These are phyloP conservation scores for Penicillium cosmopolitanum DNA, from an alignment of 495 filamentous ascomycete species.

Conservation along the genomic window DNA sequence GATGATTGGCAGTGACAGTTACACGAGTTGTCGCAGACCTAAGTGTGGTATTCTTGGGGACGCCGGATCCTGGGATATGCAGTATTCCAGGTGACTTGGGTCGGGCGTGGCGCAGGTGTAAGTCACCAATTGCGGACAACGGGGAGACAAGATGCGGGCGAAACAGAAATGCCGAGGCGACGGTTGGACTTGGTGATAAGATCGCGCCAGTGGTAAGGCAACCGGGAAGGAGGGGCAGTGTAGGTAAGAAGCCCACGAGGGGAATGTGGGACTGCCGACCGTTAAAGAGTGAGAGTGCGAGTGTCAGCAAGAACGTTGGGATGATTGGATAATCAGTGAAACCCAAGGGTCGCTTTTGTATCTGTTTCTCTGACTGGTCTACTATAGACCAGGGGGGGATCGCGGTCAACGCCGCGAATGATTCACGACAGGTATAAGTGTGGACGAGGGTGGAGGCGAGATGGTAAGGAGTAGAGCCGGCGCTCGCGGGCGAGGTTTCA, in stretches of 20 bases:
- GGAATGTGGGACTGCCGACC: slow-evolving; percentile 5
- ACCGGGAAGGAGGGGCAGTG: slow-evolving; percentile 8
- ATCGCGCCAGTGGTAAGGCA: slow-evolving; percentile 8
- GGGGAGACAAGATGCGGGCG: slow-evolving; percentile 14
- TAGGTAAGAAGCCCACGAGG: slow-evolving; percentile 6
- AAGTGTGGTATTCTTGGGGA: slow-evolving; percentile 7
- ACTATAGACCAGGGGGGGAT: background rate
- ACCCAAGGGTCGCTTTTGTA: background rate
- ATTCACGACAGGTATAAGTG: background rate
- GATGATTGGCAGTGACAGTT: slow-evolving; percentile 18
- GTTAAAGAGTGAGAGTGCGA: background rate
- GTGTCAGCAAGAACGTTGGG: background rate
- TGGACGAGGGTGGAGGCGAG: background rate
- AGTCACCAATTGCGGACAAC: slow-evolving; percentile 10
- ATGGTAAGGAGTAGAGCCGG: background rate
- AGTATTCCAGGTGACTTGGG: slow-evolving; percentile 1
- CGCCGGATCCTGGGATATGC: background rate
- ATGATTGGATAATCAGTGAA: background rate
- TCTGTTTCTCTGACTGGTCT: background rate
- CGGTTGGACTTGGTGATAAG: slow-evolving; percentile 20
- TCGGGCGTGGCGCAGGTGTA: slow-evolving; percentile 21
- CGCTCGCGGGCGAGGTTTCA: background rate
- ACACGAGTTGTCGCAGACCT: slow-evolving; percentile 11
- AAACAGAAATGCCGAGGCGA: slow-evolving; percentile 22
- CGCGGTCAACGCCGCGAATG: too few relatives aligned